Conservation (phyloP, 805 yeast genomes). For the Yarrowia osloensis region DNA sequence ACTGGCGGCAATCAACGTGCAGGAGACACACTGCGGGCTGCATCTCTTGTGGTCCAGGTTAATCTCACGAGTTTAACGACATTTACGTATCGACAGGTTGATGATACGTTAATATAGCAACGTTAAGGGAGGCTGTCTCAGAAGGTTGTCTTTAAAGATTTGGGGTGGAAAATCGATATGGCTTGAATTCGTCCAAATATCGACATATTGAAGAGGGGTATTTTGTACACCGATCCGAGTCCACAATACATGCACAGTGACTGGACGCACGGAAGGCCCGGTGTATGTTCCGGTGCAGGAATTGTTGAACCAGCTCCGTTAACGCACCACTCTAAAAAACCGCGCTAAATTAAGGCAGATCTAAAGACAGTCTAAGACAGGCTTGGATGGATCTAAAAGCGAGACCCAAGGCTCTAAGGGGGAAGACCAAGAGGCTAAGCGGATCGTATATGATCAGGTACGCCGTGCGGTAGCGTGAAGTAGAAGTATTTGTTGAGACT, state of each 20-base stretch:
- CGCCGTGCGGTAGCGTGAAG: no score
- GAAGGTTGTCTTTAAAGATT: no score
- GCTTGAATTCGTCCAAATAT: not conserved
- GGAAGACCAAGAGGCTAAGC: not conserved
- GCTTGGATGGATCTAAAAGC: not conserved
- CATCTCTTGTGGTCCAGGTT: not conserved
- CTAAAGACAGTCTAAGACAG: not conserved
- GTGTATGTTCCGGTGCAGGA: not conserved
- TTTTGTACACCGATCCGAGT: not conserved
- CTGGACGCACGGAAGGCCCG: not conserved
- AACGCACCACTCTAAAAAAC: no score
- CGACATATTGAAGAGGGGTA: not conserved
- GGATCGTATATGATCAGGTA: not conserved
- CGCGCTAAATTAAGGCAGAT: slow-evolving; percentile 6
- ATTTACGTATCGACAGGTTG: not conserved
- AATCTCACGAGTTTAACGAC: no score
- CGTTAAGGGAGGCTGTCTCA: not conserved
- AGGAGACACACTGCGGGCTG: not conserved
- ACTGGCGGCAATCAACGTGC: not conserved
- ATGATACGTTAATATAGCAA: not conserved
- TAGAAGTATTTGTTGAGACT: no score
- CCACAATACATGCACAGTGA: not conserved
- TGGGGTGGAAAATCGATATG: no score
- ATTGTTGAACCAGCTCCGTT: no score
- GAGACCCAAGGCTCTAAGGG: not conserved